Conservation (phyloP, 2,329 filamentous ascomycete genomes). For the Plectosphaerella cucumerina region DNA sequence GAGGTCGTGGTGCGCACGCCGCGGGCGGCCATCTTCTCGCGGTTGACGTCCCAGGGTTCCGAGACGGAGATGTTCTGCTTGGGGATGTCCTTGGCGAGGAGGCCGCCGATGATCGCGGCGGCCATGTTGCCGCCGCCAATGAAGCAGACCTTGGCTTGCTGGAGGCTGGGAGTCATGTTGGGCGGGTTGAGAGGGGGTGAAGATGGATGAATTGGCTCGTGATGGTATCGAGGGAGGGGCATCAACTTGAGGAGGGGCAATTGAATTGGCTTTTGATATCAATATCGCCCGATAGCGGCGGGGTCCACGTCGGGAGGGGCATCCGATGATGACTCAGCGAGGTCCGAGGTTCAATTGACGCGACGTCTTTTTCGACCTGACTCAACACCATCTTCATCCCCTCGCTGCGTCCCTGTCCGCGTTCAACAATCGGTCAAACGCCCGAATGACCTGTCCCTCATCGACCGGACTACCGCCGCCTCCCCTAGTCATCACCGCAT, state of each 20-base stretch:
- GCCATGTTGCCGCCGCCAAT: conserved; percentile 48
- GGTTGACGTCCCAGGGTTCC: conserved; percentile 50
- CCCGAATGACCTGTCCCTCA: not conserved
- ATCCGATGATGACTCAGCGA: too few relatives aligned
- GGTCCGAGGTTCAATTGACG: too few relatives aligned
- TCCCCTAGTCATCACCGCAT: not conserved
- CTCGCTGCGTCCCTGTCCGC: too few relatives aligned
- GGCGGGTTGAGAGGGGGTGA: not conserved
- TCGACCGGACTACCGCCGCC: not conserved
- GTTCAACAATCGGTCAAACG: not conserved
- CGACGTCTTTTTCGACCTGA: too few relatives aligned
- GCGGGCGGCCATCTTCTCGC: conserved; percentile 39
- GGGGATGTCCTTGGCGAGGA: conserved; percentile 36
- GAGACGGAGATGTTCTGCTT: conserved; percentile 42
- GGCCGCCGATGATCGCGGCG: conserved; percentile 46
- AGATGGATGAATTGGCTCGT: not conserved
- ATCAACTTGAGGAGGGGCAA: too few relatives aligned
- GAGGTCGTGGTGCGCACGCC: conserved; percentile 42
- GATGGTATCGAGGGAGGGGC: not conserved
- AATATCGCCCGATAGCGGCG: too few relatives aligned
- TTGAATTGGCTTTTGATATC: too few relatives aligned
- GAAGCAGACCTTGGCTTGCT: conserved; percentile 8
- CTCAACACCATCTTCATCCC: too few relatives aligned
- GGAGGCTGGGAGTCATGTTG: conserved; percentile 9
- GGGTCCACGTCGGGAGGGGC: too few relatives aligned